Conservation (phyloP, 2,329 filamentous ascomycete species). For the Sclerotinia minor region DNA sequence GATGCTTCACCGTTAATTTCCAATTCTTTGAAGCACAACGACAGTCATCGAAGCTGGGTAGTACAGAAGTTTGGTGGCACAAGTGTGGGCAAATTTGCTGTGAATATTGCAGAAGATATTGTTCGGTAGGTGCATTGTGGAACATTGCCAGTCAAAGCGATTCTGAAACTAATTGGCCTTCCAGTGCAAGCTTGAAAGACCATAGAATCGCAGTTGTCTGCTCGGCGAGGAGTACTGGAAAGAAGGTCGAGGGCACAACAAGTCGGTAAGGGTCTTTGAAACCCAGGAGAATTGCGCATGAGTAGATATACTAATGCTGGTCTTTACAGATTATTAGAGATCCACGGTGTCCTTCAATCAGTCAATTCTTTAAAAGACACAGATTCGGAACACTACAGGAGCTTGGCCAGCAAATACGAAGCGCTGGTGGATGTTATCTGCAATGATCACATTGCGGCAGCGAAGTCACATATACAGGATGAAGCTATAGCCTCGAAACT, state of each 20-base stretch:
- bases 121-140: slow-evolving; percentile 51
- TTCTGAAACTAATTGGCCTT: slow-evolving; percentile 23
- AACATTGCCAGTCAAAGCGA: slow-evolving; percentile 15
- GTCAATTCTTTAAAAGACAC: slow-evolving; percentile 55
- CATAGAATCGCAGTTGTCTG: slow-evolving; percentile 90
- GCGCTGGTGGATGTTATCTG: slow-evolving; percentile 78
- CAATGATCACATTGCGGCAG: slow-evolving; percentile 76
- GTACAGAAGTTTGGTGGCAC: slow-evolving; percentile 96
- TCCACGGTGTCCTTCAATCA: slow-evolving; percentile 57
- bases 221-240: slow-evolving; percentile 90
- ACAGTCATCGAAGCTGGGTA: slow-evolving; percentile 60
- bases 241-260: slow-evolving; percentile 92
- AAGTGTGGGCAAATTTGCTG: slow-evolving; percentile 90
- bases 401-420: slow-evolving; percentile 63
- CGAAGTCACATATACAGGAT: slow-evolving; percentile 61
- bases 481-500: slow-evolving; percentile 59
- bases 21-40: slow-evolving; percentile 38
- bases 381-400: slow-evolving; percentile 52
- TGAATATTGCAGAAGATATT: slow-evolving; percentile 71
- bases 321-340: slow-evolving; percentile 50
- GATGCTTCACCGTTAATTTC: slow-evolving; percentile 27
- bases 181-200: slow-evolving; percentile 59
- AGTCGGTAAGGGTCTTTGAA: slow-evolving; percentile 67
- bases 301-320: slow-evolving; percentile 2
- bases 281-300: background rate